These are phyloP conservation scores for Fraxinus ornus DNA, from an alignment of 305 asterid species.

Conservation along the genomic window DNA sequence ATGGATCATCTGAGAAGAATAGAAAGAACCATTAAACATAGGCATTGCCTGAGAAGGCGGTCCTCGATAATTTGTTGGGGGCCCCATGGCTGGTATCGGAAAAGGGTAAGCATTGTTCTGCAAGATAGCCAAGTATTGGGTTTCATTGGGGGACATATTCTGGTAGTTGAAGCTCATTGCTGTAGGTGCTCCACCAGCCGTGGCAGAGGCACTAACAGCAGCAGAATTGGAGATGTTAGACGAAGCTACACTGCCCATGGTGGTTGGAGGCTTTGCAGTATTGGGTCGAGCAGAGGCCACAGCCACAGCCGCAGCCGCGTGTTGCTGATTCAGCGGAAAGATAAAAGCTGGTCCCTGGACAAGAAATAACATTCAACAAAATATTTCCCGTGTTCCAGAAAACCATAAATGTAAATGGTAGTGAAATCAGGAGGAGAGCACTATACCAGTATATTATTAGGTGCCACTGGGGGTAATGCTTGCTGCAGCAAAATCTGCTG, in stretches of 20 bases:
- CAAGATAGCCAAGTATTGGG: conserved; percentile 80
- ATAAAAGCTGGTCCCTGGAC: conserved; percentile 81
- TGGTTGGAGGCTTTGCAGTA: conserved; percentile 40
- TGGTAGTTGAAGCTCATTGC: conserved; percentile 86
- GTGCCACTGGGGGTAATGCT: conserved; percentile 73
- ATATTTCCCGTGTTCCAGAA: neutral
- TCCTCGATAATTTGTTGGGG: conserved; percentile 73
- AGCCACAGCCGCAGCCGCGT: conserved; percentile 52
- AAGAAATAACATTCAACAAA: conserved; percentile 1
- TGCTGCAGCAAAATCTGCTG: conserved; percentile 86
- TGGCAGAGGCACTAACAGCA: conserved; percentile 30
- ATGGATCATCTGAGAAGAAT: conserved; percentile 81
- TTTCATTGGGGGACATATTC: conserved; percentile 64
- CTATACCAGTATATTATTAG: conserved; percentile 70
- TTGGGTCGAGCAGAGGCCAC: conserved; percentile 56
- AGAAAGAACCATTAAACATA: conserved; percentile 79
- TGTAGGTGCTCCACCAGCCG: conserved; percentile 41
- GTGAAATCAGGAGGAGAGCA: neutral
- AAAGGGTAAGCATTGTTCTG: conserved; percentile 80
- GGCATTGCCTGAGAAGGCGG: conserved; percentile 79
- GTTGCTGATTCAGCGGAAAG: conserved; percentile 90
- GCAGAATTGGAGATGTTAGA: conserved; percentile 39
- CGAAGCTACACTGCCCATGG: conserved; percentile 32
- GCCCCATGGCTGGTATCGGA: conserved; percentile 56
- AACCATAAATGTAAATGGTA: neutral